Conservation (phyloP, 2,329 filamentous ascomycete species). For the Diaporthe citri region DNA sequence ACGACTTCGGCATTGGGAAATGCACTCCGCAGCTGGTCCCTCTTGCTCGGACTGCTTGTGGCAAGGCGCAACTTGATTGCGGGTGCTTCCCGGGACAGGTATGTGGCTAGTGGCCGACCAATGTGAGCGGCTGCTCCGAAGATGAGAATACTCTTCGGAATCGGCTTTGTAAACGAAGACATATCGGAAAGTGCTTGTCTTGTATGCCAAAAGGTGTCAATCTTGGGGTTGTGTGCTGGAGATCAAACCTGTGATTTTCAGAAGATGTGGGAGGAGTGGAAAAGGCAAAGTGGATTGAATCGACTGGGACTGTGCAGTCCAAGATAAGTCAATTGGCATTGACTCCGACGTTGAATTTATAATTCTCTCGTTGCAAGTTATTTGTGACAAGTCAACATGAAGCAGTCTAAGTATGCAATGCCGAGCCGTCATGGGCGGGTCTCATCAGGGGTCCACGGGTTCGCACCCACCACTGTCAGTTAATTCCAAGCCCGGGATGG, state of each 20-base stretch:
- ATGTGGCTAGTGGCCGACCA: neutral
- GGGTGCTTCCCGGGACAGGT: neutral
- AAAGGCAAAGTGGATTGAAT: neutral
- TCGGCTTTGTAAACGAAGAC: neutral
- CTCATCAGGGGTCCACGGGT: neutral
- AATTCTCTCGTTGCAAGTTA: neutral
- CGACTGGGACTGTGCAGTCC: no score
- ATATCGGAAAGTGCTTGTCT: no score
- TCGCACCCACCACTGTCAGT: neutral
- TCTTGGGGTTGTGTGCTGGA: accelerated
- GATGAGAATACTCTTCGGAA: neutral
- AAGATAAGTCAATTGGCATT: accelerated
- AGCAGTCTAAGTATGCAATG: neutral
- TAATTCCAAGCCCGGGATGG: neutral
- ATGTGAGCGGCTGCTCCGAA: neutral
- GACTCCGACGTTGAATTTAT: neutral
- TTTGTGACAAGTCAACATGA: neutral
- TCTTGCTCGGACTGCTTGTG: neutral
- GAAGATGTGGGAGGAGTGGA: neutral
- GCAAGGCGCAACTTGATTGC: neutral
- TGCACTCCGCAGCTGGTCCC: neutral
- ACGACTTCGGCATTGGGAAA: neutral
- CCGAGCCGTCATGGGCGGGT: neutral
- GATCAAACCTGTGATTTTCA: neutral
- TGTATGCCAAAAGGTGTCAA: no score